Conservation (phyloP, 202 grass and related monocot genomes). For the Zoysia matrella region DNA sequence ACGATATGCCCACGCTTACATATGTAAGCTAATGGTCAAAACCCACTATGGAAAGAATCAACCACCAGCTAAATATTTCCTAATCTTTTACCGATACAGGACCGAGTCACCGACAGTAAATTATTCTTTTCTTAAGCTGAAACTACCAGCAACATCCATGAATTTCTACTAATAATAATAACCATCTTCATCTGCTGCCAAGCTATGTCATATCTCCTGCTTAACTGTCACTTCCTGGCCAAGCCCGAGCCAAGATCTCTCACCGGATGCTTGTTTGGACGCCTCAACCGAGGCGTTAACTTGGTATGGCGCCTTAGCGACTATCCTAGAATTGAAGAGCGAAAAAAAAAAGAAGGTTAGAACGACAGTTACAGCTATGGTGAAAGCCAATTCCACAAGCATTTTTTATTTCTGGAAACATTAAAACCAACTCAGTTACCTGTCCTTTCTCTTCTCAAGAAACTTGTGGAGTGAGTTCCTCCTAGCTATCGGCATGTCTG, state of each 20-base stretch:
- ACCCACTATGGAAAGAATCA: not conserved
- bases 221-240: slow-evolving; percentile 36
- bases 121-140: slow-evolving; percentile 44
- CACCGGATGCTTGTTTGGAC: slow-evolving; percentile 33
- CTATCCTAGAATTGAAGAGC: slow-evolving; percentile 30
- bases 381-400: not conserved
- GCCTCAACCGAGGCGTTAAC: not conserved
- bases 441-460: slow-evolving; percentile 68
- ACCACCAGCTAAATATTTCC: slow-evolving; percentile 13
- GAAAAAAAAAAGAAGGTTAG: not conserved
- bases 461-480: slow-evolving; percentile 61
- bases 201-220: slow-evolving; percentile 41
- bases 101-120: slow-evolving; percentile 31
- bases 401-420: not conserved
- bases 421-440: slow-evolving; percentile 35
- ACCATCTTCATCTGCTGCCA: not conserved
- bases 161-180: not conserved
- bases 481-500: slow-evolving; percentile 57
- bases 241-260: slow-evolving; percentile 44
- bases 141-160: slow-evolving; percentile 12
- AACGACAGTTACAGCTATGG: not conserved
- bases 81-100: slow-evolving; percentile 2
- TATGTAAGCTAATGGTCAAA: not conserved
- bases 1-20: not conserved
- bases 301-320: slow-evolving; percentile 56